Base-by-base conservation (phyloP, 768 basidiomycete species). In the Tylopilus balloui region DNA sequence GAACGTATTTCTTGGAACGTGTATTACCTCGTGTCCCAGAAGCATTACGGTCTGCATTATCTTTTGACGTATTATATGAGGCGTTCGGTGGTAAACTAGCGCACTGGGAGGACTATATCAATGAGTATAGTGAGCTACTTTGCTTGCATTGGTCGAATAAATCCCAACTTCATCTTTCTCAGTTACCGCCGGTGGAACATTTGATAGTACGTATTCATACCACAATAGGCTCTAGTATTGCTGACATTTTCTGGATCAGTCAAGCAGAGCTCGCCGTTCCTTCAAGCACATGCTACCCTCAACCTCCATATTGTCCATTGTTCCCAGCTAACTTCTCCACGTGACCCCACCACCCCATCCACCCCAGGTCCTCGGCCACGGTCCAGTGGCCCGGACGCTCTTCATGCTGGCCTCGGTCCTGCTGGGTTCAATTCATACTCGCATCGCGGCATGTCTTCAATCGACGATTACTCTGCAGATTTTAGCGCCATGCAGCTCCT, bases 271-370 rank as follows among this genome's bases (percentile, higher is more conserved):
- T 87, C 88, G 0, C 86, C 88, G 60, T 92, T 89, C 71, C 77
- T 92, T 20, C 90, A 92, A 69, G 90, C 90, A 0, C 86, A 92
- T 50, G 76, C 88, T 1, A 72, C 89, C 1, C 77, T 92, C 47
- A 92, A 92, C 56, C 78, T 92, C 13, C 90, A 92, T 63, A 86
- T 92, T 64, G 87, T 92, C 45, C 88, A 92, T 58, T 84, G 88
- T 2, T 84, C 84, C 2, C 86, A 89, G 61, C 68, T 80, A 1
- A 62, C 76, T 0, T 65, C 69, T 50, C 58, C 67, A 43, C 67
- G 66, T 56, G 63, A 67, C 25, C 64, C 60, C 46, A 68, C 50
- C 19, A 67, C 54, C 52, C 66, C 55, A 21, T 65, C 64, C 38
- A 68, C 64, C 14, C 62, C 67, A 27, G 68, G 60, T 40, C 60